Conservation (phyloP, 768 basidiomycete genomes). For the Tricholoma terreum region DNA sequence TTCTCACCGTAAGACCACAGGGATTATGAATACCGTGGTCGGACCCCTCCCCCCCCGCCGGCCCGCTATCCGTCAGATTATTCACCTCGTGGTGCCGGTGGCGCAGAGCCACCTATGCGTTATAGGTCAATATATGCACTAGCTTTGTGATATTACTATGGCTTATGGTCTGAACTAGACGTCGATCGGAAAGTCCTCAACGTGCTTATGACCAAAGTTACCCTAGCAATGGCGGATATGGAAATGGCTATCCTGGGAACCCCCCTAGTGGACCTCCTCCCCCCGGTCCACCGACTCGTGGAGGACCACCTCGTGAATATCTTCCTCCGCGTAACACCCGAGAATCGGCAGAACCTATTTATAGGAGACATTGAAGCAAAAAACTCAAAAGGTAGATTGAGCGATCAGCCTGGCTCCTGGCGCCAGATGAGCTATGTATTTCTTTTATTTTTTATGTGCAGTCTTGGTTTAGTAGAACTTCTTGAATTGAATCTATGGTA, state of each 20-base stretch:
- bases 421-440: conserved; percentile 9
- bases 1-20: conserved; percentile 27
- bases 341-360: conserved; percentile 40
- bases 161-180: conserved; percentile 34
- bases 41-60: conserved; percentile 43
- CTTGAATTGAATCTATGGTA: background rate
- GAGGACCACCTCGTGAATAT: conserved; percentile 43
- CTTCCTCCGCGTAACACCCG: conserved; percentile 44
- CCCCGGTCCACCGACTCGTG: conserved; percentile 25
- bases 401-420: conserved; percentile 13
- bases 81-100: conserved; percentile 49
- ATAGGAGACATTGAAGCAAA: conserved; percentile 36
- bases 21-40: conserved; percentile 58
- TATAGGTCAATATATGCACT: conserved; percentile 34
- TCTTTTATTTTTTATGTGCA: background rate
- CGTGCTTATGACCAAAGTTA: conserved; percentile 53
- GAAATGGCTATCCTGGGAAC: conserved; percentile 50
- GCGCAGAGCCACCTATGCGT: conserved; percentile 45
- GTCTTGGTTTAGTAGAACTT: background rate
- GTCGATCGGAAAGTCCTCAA: conserved; percentile 72
- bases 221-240: conserved; percentile 34
- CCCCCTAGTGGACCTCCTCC: conserved; percentile 34
- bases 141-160: background rate
- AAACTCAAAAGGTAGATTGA: background rate
- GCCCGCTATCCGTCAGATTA: conserved; percentile 50